These are phyloP conservation scores for Colletotrichum gloeosporioides DNA, from an alignment of 2,329 filamentous ascomycete genomes.

Conservation along the genomic window DNA sequence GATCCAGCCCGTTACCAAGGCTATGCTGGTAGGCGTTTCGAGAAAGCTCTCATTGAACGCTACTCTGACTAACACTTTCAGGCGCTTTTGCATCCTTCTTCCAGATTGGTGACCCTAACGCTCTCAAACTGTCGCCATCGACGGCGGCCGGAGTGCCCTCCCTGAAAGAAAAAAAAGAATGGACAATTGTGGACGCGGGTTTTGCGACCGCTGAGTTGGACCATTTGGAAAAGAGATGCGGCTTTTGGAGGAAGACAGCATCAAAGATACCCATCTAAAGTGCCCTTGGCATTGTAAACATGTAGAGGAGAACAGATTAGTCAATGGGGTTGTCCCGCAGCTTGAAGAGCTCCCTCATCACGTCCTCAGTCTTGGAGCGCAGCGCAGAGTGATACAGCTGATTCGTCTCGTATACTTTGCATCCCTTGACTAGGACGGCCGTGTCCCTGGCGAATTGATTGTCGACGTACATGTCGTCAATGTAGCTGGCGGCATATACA, in stretches of 20 bases:
- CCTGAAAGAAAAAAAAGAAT: conserved; percentile 48
- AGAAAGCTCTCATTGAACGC: background rate
- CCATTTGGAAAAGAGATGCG: conserved; percentile 52
- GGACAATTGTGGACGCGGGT: conserved; percentile 51
- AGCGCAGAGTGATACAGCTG: conserved; percentile 87
- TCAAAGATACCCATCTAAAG: conserved; percentile 49
- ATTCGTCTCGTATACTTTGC: conserved; percentile 86
- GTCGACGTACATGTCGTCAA: conserved; percentile 94
- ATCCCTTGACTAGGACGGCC: conserved; percentile 74
- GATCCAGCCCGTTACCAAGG: conserved; percentile 61
- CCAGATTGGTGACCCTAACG: conserved; percentile 63
- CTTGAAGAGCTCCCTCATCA: conserved; percentile 77
- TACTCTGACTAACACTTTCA: conserved; percentile 22
- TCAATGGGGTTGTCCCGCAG: conserved; percentile 74
- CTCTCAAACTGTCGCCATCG: conserved; percentile 55
- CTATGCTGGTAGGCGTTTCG: conserved; percentile 37
- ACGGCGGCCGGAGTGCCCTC: conserved; percentile 50
- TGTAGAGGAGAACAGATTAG: conserved; percentile 30
- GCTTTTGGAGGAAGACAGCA: conserved; percentile 57
- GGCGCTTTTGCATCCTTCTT: conserved; percentile 68
- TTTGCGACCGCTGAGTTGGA: conserved; percentile 44
- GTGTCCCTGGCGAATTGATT: conserved; percentile 76
- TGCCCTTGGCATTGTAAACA: background rate
- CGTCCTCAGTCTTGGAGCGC: conserved; percentile 73
- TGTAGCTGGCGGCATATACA: conserved; percentile 82